Base-by-base conservation (phyloP, 257 asterid species). In the Penstemon newberryi region DNA sequence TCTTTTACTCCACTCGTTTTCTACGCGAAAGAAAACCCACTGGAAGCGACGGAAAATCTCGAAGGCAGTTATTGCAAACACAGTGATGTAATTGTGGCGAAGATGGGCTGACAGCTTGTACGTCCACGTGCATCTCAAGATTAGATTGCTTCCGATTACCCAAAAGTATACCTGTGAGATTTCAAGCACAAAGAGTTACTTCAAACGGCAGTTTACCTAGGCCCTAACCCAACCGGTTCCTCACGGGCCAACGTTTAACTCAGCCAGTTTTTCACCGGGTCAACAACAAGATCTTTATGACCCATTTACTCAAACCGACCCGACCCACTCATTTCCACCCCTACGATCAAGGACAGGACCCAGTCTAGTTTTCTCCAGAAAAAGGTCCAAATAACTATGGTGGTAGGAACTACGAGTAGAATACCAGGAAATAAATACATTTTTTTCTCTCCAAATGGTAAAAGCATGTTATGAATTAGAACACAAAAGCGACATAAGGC, bases 41-140 rank as follows among this genome's bases (percentile, higher is more conserved):
- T 92, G 98, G 82, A 86, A 92, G 9, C 98, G 95, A 1, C 97
- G 95, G 56, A 88, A 77, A 59, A 92, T 88, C 78, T 92, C 98
- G 54, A 90, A 71, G 1, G 94, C 95, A 6, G 92, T 81, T 52
- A 88, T 86, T 0, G 97, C 58, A 5, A 92, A 92, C 59, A 90
- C 79, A 0, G 96, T 84, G 67, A 88, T 70, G 81, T 90, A 90
- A 76, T 92, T 90, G 51, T 86, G 91, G 57, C 96, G 95, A 70
- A 92, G 97, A 90, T 92, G 98, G 81, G 96, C 97, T 11, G 98
- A 92, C 12, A 92, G 83, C 82, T 92, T 92, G 86, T 90, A 92
- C 0, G 98, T 92, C 98, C 98, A 92, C 0, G 98, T 88, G 84
- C 97, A 92, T 10, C 98, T 81, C 69, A 92, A 86, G 49, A 90